These are phyloP conservation scores for Kodamaea ohmeri DNA, from an alignment of 1,139 yeast species.

Conservation along the genomic window DNA sequence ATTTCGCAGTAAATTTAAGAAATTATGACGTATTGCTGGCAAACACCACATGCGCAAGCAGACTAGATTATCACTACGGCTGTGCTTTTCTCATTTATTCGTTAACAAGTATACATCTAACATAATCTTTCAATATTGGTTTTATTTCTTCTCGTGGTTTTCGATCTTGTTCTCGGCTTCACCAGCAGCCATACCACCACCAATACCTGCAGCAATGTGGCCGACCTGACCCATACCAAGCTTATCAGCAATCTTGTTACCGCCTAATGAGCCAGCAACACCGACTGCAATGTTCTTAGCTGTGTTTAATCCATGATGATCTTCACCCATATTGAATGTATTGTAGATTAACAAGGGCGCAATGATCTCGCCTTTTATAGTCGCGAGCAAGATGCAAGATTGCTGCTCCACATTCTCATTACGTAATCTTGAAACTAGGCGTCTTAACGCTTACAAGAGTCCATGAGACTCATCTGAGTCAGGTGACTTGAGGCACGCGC, in stretches of 20 bases:
- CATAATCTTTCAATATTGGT: no score
- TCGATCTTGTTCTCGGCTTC: conserved; percentile 32
- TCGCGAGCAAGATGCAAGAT: not conserved
- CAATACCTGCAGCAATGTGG: conserved; percentile 35
- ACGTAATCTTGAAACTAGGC: no score
- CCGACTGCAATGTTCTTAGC: conserved; percentile 33
- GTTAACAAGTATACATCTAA: not conserved
- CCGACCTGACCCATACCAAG: conserved; percentile 33
- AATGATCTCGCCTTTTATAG: conserved; percentile 4
- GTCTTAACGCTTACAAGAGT: no score
- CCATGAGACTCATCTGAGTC: no score
- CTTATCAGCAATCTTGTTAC: conserved; percentile 37
- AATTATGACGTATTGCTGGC: no score
- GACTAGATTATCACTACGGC: no score
- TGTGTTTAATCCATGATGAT: conserved; percentile 17
- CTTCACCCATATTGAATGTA: conserved; percentile 9
- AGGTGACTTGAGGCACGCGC: not conserved
- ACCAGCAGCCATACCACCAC: conserved; percentile 34
- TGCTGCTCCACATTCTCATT: conserved; percentile 6
- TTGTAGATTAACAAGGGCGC: not conserved
- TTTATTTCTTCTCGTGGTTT: conserved; percentile 15
- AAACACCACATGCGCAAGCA: no score
- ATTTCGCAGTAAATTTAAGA: no score
- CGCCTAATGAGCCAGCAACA: conserved; percentile 32
- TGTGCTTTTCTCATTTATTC: not conserved